Conservation (phyloP, 768 basidiomycete genomes). For the Hypholoma fasciculare region DNA sequence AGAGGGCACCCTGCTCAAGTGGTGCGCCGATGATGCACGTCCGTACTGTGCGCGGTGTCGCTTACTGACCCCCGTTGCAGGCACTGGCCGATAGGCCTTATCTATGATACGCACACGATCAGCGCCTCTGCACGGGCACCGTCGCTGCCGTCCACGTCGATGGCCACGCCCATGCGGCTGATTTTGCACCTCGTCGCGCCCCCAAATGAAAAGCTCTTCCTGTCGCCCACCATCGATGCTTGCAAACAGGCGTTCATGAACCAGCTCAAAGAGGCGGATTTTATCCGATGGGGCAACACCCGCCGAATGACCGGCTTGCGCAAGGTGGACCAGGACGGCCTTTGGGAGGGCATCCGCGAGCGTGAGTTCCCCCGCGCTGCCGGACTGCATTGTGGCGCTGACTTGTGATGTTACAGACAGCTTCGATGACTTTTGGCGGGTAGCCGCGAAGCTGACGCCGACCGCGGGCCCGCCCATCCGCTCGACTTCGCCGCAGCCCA, state of each 20-base stretch:
- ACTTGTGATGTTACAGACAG: slow-evolving; percentile 60
- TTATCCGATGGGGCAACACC: slow-evolving; percentile 95
- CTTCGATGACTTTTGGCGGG: slow-evolving; percentile 93
- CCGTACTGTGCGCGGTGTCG: neutral
- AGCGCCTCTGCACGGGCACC: slow-evolving; percentile 56
- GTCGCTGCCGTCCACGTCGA: slow-evolving; percentile 37
- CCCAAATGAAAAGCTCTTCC: slow-evolving; percentile 81
- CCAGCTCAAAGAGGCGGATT: slow-evolving; percentile 95
- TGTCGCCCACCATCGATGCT: slow-evolving; percentile 78
- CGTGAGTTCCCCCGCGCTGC: slow-evolving; percentile 53
- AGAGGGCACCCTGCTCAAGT: slow-evolving; percentile 79
- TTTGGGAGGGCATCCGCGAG: slow-evolving; percentile 96
- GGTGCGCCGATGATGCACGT: slow-evolving; percentile 50
- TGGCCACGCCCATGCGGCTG: slow-evolving; percentile 66
- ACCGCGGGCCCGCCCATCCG: slow-evolving; percentile 69
- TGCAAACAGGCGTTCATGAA: slow-evolving; percentile 96
- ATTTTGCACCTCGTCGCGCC: slow-evolving; percentile 87
- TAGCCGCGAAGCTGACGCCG: slow-evolving; percentile 91
- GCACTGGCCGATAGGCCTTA: slow-evolving; percentile 97
- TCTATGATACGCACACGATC: slow-evolving; percentile 84
- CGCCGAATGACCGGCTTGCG: slow-evolving; percentile 89
- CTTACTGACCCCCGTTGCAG: slow-evolving; percentile 37
- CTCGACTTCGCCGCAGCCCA: slow-evolving; percentile 53
- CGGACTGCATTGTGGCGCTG: slow-evolving; percentile 4
- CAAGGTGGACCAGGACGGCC: slow-evolving; percentile 90